Percentiles rank a stretch among this genome's conserved stretches.
Conservation (phyloP, 164 flowering plant genomes). For the Nelumbo lutea region DNA sequence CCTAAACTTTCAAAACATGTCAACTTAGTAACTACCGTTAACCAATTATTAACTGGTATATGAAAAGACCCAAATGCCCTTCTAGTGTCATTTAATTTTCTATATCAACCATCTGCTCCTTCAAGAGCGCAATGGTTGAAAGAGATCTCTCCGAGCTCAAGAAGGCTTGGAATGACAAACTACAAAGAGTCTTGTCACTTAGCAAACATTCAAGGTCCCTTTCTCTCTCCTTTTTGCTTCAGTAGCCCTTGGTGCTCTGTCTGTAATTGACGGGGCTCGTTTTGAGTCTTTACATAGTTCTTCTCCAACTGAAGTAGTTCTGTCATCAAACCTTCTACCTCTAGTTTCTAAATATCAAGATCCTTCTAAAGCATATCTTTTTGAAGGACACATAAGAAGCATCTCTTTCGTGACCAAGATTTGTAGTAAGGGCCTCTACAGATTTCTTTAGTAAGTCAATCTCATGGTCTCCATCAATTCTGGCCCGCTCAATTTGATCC, state of each 20-base stretch:
- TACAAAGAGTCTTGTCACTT: slow-evolving; percentile 26
- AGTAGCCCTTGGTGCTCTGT: slow-evolving; percentile 11
- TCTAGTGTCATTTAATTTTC: no score
- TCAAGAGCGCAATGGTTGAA: no score
- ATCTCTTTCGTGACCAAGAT: slow-evolving; percentile 24
- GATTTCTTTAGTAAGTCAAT: slow-evolving; percentile 26
- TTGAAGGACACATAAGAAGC: slow-evolving; percentile 18
- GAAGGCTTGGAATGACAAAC: no score
- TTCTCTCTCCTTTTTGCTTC: slow-evolving; percentile 22
- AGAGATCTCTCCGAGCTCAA: no score
- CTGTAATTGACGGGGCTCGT: slow-evolving; percentile 22
- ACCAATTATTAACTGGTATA: no score
- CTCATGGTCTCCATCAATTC: slow-evolving; percentile 22
- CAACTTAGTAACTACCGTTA: no score
- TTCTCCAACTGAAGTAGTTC: slow-evolving; percentile 31
- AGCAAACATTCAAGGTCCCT: slow-evolving; percentile 15
- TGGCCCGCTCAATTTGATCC: slow-evolving; percentile 16
- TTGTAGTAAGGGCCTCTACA: slow-evolving; percentile 16
- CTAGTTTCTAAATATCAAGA: slow-evolving; percentile 16
- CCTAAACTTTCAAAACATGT: no score
- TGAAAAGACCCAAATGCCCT: no score
- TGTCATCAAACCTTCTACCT: slow-evolving; percentile 22
- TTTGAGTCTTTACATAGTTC: slow-evolving; percentile 9
- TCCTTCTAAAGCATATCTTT: slow-evolving; percentile 28
- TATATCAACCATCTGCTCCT: no score